A percentile compares a stretch with the other conserved stretches of the same genome.
These are phyloP conservation scores for Exophiala lecanii-corni DNA, from an alignment of 2,329 filamentous ascomycete species.

Conservation along the genomic window DNA sequence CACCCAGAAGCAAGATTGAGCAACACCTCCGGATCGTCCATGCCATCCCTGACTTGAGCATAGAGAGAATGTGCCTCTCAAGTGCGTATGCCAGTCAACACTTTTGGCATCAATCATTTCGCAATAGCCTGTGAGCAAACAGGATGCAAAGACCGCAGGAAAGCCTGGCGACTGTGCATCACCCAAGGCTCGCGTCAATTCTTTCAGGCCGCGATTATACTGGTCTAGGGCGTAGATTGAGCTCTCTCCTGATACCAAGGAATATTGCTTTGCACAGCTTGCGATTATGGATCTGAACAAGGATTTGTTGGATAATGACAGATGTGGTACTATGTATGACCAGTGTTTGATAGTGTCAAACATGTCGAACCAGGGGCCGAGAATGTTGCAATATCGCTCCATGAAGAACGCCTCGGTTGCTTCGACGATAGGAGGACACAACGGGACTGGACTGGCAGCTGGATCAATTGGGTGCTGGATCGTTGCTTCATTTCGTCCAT, in stretches of 20 bases:
- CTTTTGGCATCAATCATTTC: conserved; percentile 5
- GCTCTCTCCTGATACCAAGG: conserved; percentile 4
- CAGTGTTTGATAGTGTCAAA: conserved; percentile 5
- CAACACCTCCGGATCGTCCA: conserved; percentile 2
- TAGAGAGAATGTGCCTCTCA: conserved; percentile 8
- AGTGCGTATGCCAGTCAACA: conserved; percentile 6
- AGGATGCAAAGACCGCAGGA: conserved; percentile 7
- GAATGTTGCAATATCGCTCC: conserved; percentile 5
- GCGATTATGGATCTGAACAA: conserved; percentile 4
- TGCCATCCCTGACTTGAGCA: conserved; percentile 6
- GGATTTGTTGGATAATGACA: conserved; percentile 3
- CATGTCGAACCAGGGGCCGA: conserved; percentile 8
- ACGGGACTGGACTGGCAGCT: not conserved
- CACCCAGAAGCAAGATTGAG: conserved; percentile 8
- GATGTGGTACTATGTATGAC: conserved; percentile 3
- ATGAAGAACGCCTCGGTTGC: conserved; percentile 4
- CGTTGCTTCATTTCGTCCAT: not conserved
- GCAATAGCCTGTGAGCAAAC: conserved; percentile 2
- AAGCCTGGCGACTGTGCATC: not conserved
- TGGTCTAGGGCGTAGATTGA: conserved; percentile 2
- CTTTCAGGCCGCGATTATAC: conserved; percentile 3
- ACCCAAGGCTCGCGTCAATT: conserved; percentile 7
- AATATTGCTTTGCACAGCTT: conserved; percentile 5
- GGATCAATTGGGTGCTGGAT: not conserved
- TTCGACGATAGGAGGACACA: conserved; percentile 1